A percentile compares a stretch with the other conserved stretches of the same genome.
phyloP scores from a whole-genome alignment of 2,329 filamentous ascomycete genomes.

The Phyllosticta capitalensis region DNA sequence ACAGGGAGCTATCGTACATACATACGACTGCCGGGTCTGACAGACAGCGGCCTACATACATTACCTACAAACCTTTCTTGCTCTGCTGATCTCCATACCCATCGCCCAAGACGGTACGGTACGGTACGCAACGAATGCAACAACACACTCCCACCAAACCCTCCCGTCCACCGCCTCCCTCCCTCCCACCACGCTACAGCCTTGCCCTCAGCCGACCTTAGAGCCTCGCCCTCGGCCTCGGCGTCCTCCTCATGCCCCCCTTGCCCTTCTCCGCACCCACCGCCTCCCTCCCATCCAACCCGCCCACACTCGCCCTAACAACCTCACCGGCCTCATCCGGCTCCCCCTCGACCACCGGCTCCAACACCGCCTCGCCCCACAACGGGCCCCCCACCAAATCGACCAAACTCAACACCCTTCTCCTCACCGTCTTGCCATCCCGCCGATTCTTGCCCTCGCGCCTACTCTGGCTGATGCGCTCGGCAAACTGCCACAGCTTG shows the following conservation, averaged over 20 bases:
- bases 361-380: slow-evolving; percentile 28
- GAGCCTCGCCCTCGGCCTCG: slow-evolving; percentile 23
- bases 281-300: slow-evolving; percentile 1
- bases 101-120: too few relatives aligned
- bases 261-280: slow-evolving; percentile 17
- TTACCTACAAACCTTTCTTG: too few relatives aligned
- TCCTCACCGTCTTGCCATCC: slow-evolving; percentile 84
- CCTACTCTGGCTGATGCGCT: slow-evolving; percentile 71
- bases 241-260: slow-evolving; percentile 23
- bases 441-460: slow-evolving; percentile 91
- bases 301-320: slow-evolving; percentile 11
- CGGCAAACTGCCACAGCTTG: slow-evolving; percentile 82
- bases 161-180: neutral
- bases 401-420: slow-evolving; percentile 66
- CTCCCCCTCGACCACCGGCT: slow-evolving; percentile 2
- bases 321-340: slow-evolving; percentile 29
- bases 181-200: slow-evolving; percentile 12
- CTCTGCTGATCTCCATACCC: too few relatives aligned
- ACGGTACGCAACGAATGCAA: too few relatives aligned
- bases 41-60: too few relatives aligned
- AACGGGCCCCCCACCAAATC: slow-evolving; percentile 63
- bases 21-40: too few relatives aligned
- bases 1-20: too few relatives aligned
- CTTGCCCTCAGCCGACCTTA: too few relatives aligned
- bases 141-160: neutral